Evolutionary conservation across 148 eudicot species (phyloP), one percentile per base, ranked within the genome.

Genomic region (Silene latifolia): DNA sequence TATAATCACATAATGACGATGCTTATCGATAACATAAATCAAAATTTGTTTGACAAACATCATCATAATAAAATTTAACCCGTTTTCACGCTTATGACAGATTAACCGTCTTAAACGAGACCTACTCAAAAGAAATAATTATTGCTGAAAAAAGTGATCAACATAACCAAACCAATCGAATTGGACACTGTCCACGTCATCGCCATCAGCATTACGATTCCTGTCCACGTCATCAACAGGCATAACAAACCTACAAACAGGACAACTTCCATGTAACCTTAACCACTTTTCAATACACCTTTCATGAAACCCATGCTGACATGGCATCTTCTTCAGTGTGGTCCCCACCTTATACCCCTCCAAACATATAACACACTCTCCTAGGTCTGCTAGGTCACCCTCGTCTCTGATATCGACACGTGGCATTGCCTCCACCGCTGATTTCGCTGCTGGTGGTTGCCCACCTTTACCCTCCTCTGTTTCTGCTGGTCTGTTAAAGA

Each of bases 241-340:
- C 88, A 92, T 79, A 70, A 68, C 64, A 47, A 64, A 83, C 83
- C 97, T 80, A 69, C 97, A 91, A 75, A 89, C 85, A 1, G 97
- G 97, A 69, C 97, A 91, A 29, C 88, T 79, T 69, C 97, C 97
- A 74, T 83, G 88, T 23, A 92, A 69, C 10, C 71, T 68, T 39
- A 92, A 23, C 97, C 97, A 89, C 81, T 86, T 92, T 65, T 87
- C 89, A 1, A 90, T 81, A 76, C 97, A 92, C 35, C 35, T 73
- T 1, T 85, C 85, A 71, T 92, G 97, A 80, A 88, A 90, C 71
- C 80, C 85, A 60, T 89, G 94, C 77, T 90, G 79, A 42, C 97
- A 92, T 3, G 94, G 97, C 92, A 90, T 92, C 75, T 86, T 85
- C 27, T 84, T 89, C 18, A 78, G 86, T 58, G 70, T 24, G 1